These are phyloP conservation scores for Zhuliangozyma parablackwelliae DNA, from an alignment of 1,139 yeast genomes.

Conservation along the genomic window DNA sequence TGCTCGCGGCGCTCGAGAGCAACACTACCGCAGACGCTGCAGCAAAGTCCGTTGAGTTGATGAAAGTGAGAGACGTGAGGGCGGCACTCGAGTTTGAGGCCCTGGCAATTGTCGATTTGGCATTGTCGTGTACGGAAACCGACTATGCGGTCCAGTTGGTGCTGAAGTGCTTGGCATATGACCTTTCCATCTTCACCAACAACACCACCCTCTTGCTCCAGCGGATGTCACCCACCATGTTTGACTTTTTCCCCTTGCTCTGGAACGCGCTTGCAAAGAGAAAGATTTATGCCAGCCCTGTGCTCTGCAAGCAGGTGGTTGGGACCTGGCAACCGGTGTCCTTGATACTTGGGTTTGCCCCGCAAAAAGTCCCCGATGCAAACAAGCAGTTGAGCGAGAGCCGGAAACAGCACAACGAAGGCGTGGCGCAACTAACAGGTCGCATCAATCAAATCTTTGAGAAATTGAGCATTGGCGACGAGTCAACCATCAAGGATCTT, in stretches of 20 bases:
- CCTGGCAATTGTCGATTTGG: slow-evolving; percentile 17
- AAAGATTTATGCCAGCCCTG: slow-evolving; percentile 29
- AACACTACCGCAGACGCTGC: slow-evolving; percentile 12
- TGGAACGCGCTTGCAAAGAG: slow-evolving; percentile 40
- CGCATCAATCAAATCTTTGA: slow-evolving; percentile 26
- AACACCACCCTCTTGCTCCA: slow-evolving; percentile 42
- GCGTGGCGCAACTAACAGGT: slow-evolving; percentile 20
- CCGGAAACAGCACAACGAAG: slow-evolving; percentile 28
- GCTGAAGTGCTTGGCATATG: slow-evolving; percentile 48
- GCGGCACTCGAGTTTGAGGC: slow-evolving; percentile 31
- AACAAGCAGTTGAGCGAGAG: slow-evolving; percentile 22
- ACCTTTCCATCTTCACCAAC: slow-evolving; percentile 52
- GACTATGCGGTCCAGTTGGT: slow-evolving; percentile 40
- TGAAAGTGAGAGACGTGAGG: slow-evolving; percentile 31
- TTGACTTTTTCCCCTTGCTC: slow-evolving; percentile 43
- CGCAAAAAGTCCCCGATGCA: slow-evolving; percentile 19
- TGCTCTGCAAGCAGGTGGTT: slow-evolving; percentile 37
- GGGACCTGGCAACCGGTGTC: slow-evolving; percentile 41
- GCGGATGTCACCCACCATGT: slow-evolving; percentile 35
- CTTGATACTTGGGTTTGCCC: slow-evolving; percentile 32
- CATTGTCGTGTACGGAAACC: slow-evolving; percentile 12
- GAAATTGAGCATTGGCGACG: slow-evolving; percentile 37
- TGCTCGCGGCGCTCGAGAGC: slow-evolving; percentile 11
- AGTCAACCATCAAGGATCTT: slow-evolving; percentile 34
- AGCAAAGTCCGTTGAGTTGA: slow-evolving; percentile 17